Percentiles rank a stretch among this genome's conserved stretches.
Conservation (phyloP, 768 basidiomycete species). For the Lepiota brunneoincarnata region DNA sequence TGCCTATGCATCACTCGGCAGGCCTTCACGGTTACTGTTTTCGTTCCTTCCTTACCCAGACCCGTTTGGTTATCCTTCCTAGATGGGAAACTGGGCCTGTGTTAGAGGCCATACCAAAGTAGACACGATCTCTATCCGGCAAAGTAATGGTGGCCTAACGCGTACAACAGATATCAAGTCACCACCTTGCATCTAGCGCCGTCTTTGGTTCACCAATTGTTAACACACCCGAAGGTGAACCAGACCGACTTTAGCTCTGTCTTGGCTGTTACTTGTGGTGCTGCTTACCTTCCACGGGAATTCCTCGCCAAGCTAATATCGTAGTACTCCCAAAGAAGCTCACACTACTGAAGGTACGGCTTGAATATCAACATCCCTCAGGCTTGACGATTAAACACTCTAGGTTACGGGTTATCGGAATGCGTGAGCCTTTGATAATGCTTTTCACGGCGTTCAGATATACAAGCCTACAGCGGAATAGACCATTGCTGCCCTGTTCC, state of each 20-base stretch:
- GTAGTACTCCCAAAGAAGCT: slow-evolving; percentile 30
- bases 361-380: neutral
- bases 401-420: slow-evolving; percentile 75
- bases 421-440: slow-evolving; percentile 34
- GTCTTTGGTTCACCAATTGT: slow-evolving; percentile 60
- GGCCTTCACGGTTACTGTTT: slow-evolving; percentile 53
- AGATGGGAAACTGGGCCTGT: slow-evolving; percentile 54
- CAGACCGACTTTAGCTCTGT: slow-evolving; percentile 54
- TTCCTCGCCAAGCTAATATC: slow-evolving; percentile 37
- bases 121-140: slow-evolving; percentile 14
- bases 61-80: slow-evolving; percentile 50
- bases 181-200: slow-evolving; percentile 52
- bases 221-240: slow-evolving; percentile 47
- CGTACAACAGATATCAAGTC: slow-evolving; percentile 46
- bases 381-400: neutral
- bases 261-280: slow-evolving; percentile 43
- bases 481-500: slow-evolving; percentile 52
- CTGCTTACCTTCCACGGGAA: slow-evolving; percentile 64
- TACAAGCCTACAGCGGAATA: slow-evolving; percentile 19
- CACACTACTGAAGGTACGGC: slow-evolving; percentile 42
- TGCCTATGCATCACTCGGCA: slow-evolving; percentile 68
- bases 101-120: slow-evolving; percentile 60
- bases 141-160: neutral
- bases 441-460: neutral
- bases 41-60: slow-evolving; percentile 41